Evolutionary conservation across 164 flowering plant species (phyloP), one percentile per base, ranked within the genome.

Genomic region (Macadamia tetraphylla): DNA sequence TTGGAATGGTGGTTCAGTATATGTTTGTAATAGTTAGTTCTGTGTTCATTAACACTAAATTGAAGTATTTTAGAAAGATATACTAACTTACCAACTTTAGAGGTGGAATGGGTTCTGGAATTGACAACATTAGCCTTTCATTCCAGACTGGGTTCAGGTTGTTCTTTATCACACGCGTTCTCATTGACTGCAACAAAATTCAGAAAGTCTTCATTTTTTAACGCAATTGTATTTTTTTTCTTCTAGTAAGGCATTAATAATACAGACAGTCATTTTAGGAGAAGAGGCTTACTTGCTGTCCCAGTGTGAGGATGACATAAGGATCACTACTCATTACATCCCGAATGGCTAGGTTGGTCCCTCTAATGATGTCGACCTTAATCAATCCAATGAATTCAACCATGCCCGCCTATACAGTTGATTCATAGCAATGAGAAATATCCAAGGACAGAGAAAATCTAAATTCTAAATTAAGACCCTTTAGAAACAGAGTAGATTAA

Each of bases 141-240:
- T 92, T 94, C 99, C 99, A 94, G 0, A 94, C 90, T 6, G 99
- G 99, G 73, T 94, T 94, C 58, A 94, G 76, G 70, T 82, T 92
- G 81, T 82, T 92, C 79, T 83, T 94, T 75, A 94, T 87, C 32
- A 90, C 97, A 23, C 90, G 85, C 8, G 99, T 94, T 82, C 83
- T 92, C 84, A 94, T 72, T 35, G 94, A 81, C 99, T 94, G 92
- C 82, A 81, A 72, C 40, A 71, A 29, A 60, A 61, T 60, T 18
- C 15, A 64, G 9, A 42, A 62, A 53, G 42, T 35, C 29, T 62
- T 30, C 18, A 53, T 61, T 59, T 46, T 23, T 66, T 49, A 62
- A 56, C 58, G 42, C 6, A 62, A 9, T 43, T 14, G 32, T n/a
- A 35, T 35, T 35, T 23, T 23, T 29, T 56, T 53, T 1, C 14